These are phyloP conservation scores for Talaromyces trachyspermus DNA, from an alignment of 495 filamentous ascomycete species.

Conservation along the genomic window DNA sequence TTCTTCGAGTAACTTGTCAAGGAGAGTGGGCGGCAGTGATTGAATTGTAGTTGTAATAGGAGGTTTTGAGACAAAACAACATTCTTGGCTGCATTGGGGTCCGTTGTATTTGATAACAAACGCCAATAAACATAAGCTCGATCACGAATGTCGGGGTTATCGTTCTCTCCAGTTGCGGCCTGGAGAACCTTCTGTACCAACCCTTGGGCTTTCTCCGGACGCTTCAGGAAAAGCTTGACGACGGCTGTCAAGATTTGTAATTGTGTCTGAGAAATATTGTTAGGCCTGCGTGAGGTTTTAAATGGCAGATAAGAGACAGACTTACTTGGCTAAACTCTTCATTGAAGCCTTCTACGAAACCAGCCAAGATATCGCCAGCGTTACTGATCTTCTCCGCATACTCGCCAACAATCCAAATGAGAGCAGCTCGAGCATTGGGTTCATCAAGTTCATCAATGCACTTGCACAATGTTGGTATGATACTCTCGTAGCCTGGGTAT, in stretches of 20 bases:
- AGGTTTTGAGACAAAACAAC: conserved; percentile 88
- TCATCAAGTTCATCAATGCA: conserved; percentile 97
- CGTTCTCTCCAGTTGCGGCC: conserved; percentile 83
- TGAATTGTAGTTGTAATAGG: conserved; percentile 90
- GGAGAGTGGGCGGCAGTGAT: conserved; percentile 70
- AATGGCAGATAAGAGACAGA: conserved; percentile 1
- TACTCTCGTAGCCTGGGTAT: conserved; percentile 95
- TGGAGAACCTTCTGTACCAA: conserved; percentile 92
- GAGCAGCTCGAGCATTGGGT: conserved; percentile 78
- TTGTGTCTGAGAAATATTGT: conserved; percentile 57
- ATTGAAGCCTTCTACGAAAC: conserved; percentile 86
- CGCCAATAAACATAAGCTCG: conserved; percentile 98
- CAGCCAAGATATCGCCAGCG: conserved; percentile 78
- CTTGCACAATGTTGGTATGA: conserved; percentile 92
- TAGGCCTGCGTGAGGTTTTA: no score
- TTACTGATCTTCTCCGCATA: conserved; percentile 99
- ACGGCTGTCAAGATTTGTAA: conserved; percentile 93
- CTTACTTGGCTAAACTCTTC: conserved; percentile 82
- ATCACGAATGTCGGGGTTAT: conserved; percentile 95
- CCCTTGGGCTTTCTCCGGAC: conserved; percentile 85
- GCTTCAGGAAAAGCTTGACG: conserved; percentile 95
- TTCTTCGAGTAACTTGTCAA: conserved; percentile 80
- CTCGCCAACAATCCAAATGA: conserved; percentile 99
- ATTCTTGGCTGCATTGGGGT: conserved; percentile 77
- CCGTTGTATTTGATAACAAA: conserved; percentile 73